phyloP scores from a whole-genome alignment of 106 monocot genomes.

The Apostasia ramifera region DNA sequence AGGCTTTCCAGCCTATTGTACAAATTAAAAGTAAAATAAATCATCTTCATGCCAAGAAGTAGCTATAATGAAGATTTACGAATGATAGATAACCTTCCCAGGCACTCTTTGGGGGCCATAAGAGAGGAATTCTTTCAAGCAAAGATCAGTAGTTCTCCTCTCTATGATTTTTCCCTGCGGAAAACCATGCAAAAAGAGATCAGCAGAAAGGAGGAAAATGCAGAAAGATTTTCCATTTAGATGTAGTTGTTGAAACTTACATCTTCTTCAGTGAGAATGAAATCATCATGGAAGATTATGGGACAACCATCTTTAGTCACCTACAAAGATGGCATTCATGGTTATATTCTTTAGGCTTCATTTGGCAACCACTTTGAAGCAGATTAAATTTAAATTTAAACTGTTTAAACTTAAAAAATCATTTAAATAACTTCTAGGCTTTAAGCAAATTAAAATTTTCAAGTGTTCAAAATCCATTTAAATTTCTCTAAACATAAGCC shows the following conservation, averaged over 20 bases:
- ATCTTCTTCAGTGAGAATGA: constrained; percentile 55
- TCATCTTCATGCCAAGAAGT: no score
- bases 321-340: constrained; percentile 46
- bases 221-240: neutral
- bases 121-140: constrained; percentile 42
- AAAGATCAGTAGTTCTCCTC: constrained; percentile 45
- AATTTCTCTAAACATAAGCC: no score
- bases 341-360: constrained; percentile 16
- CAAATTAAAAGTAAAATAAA: no score
- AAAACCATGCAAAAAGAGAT: neutral
- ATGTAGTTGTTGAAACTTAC: constrained; percentile 30
- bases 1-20: constrained; percentile 42
- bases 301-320: constrained; percentile 77
- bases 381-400: no score
- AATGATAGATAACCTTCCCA: constrained; percentile 19
- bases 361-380: neutral
- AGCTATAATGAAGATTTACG: no score
- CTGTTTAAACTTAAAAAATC: no score
- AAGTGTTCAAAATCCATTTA: no score
- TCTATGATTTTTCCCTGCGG: constrained; percentile 41
- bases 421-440: no score
- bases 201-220: neutral
- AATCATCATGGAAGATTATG: constrained; percentile 80
- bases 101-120: constrained; percentile 55
- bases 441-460: no score